Evolutionary conservation across 2,329 filamentous ascomycete genomes (phyloP), one percentile per base, ranked within the genome.

Genomic region (Cryphonectria japonica): DNA sequence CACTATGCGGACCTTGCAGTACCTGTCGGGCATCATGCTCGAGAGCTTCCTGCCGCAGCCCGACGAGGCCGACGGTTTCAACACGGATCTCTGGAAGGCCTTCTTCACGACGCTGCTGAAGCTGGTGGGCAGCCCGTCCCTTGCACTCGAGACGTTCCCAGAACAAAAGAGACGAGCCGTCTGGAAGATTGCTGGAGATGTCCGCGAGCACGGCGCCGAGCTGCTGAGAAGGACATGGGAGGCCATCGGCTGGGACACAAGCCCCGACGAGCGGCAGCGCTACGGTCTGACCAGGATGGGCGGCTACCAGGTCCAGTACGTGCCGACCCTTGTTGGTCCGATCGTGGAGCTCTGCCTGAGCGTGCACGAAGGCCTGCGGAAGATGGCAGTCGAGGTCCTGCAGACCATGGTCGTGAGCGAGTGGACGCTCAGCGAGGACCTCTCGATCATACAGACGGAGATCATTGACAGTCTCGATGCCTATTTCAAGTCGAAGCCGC

Each of bases 331-430:
- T 7, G 94, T 99, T 9, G 92, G 92, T 0, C 94, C 95, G 0
- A 96, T 98, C 66, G 93, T 98, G 34, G 94, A 97, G 80, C 87
- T 99, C 13, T 99, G 96, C 78, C 86, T 99, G 69, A 98, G 95
- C 78, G 94, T 98, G 4, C 96, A 99, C 75, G 94, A 97, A 79
- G 95, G 95, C 3, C 84, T 99, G 70, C 89, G 96, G 72, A 90
- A 89, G 74, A 96, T 97, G 80, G 96, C 95, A 0, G 94, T 98
- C 41, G 93, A 97, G 79, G 93, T 99, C 29, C 82, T 99, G 73
- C 94, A 97, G 79, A 97, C 94, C 2, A 99, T 99, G 96, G 97
- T 99, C 77, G 91, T 98, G 75, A 97, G 95, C 82, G 96, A 99
- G 81, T 99, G 96, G 96, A 95, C 94, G 22, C 82, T 99, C 74